These are phyloP conservation scores for Anthracocystis walkeri DNA, from an alignment of 1,284 basidiomycete species.

Conservation along the genomic window DNA sequence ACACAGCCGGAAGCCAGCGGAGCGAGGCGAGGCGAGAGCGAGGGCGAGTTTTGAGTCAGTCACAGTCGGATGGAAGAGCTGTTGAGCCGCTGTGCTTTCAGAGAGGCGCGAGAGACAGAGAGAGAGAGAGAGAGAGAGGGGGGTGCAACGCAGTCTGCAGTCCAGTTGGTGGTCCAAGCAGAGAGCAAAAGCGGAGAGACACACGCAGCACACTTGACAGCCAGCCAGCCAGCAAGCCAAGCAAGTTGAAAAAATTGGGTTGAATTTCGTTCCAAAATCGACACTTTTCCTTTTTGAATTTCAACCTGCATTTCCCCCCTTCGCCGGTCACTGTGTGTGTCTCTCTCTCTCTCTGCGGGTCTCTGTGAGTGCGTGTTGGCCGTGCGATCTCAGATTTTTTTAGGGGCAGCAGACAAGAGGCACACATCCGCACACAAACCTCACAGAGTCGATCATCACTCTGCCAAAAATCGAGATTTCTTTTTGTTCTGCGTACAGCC, in stretches of 20 bases:
- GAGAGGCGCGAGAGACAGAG: neutral
- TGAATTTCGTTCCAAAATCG: conserved; percentile 3
- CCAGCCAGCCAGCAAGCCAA: conserved; percentile 5
- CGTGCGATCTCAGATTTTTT: too few species aligned
- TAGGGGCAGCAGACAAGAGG: too few species aligned
- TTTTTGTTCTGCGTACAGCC: too few species aligned
- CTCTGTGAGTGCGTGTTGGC: too few species aligned
- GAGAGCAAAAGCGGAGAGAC: neutral
- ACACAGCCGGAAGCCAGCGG: conserved; percentile 19
- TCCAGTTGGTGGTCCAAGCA: neutral
- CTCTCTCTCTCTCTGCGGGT: too few species aligned
- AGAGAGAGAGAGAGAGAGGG: conserved; percentile 23
- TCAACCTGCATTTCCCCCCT: neutral
- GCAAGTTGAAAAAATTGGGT: neutral
- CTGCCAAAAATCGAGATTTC: too few species aligned
- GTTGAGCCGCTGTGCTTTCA: neutral
- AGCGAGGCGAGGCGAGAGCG: conserved; percentile 2
- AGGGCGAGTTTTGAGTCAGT: neutral
- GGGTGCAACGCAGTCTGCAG: conserved; percentile 27
- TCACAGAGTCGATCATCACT: too few species aligned
- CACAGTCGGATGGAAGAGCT: too few species aligned
- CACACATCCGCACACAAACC: too few species aligned
- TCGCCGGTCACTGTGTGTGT: neutral
- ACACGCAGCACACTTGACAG: neutral
- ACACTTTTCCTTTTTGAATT: conserved; percentile 2